A percentile compares a stretch with the other conserved stretches of the same genome.
phyloP scores from a whole-genome alignment of 176 grass and related monocot genomes.

The Musa beccarii region DNA sequence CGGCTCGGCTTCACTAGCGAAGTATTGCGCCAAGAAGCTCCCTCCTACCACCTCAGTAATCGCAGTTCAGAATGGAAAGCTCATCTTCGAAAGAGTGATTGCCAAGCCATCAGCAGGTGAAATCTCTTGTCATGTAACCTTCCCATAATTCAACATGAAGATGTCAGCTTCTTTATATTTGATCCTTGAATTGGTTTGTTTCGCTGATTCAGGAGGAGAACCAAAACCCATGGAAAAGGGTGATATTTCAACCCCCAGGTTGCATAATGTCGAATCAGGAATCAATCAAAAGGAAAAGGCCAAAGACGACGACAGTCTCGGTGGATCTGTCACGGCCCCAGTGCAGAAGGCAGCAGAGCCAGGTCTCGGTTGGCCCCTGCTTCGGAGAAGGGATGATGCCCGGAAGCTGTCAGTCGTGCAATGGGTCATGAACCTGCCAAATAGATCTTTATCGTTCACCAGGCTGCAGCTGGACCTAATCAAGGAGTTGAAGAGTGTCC shows the following conservation, averaged over 20 bases:
- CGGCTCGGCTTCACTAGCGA: conserved; percentile 60
- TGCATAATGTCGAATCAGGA: not conserved
- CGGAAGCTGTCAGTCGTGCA: conserved; percentile 84
- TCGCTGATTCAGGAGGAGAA: conserved; percentile 40
- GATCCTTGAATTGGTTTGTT: not conserved
- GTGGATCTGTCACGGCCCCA: not conserved
- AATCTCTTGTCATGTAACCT: not conserved
- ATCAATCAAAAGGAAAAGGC: not conserved
- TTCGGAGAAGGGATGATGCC: conserved; percentile 31
- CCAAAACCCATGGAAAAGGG: conserved; percentile 20
- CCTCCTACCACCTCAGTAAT: conserved; percentile 70
- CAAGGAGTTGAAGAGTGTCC: conserved; percentile 44
- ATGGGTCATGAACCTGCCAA: conserved; percentile 95
- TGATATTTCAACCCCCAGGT: no score
- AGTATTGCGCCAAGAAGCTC: conserved; percentile 90
- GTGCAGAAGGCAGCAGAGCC: conserved; percentile 33
- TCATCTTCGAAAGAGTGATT: conserved; percentile 53
- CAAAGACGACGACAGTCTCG: no score
- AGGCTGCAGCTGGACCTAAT: conserved; percentile 28
- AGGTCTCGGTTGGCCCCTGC: conserved; percentile 79
- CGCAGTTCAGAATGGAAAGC: conserved; percentile 73
- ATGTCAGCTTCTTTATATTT: not conserved
- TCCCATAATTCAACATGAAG: no score
- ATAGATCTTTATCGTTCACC: conserved; percentile 27
- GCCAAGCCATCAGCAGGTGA: conserved; percentile 47